Percentiles rank a stretch among this genome's conserved stretches.
Conservation (phyloP, 2,329 filamentous ascomycete genomes). For the Aspergillus novoparasiticus region DNA sequence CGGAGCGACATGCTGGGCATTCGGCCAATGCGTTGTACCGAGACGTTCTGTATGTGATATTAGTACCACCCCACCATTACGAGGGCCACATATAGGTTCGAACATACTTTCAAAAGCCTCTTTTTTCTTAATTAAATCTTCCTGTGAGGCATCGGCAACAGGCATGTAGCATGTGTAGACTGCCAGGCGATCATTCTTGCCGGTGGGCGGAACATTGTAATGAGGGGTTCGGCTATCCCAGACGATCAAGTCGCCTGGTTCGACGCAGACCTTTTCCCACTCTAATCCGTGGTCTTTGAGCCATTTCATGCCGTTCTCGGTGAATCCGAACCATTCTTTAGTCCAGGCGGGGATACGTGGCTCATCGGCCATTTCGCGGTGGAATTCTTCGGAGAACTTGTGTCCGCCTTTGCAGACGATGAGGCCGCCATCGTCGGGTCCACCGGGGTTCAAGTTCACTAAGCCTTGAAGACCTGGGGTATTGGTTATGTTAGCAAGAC, state of each 20-base stretch:
- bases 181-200: slow-evolving; percentile 32
- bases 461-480: slow-evolving; percentile 45
- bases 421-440: slow-evolving; percentile 43
- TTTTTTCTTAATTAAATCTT: slow-evolving; percentile 47
- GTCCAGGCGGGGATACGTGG: slow-evolving; percentile 30
- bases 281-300: slow-evolving; percentile 32
- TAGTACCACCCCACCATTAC: not conserved
- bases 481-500: not conserved
- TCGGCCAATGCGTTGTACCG: slow-evolving; percentile 48
- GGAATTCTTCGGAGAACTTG: slow-evolving; percentile 34
- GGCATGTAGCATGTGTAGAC: slow-evolving; percentile 48
- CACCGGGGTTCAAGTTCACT: slow-evolving; percentile 46
- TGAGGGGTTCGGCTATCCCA: slow-evolving; percentile 46
- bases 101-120: slow-evolving; percentile 39
- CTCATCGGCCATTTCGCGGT: slow-evolving; percentile 31
- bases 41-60: slow-evolving; percentile 17
- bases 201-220: slow-evolving; percentile 42
- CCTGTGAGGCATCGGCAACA: slow-evolving; percentile 42
- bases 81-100: not conserved
- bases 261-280: slow-evolving; percentile 43
- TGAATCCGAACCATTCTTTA: slow-evolving; percentile 36
- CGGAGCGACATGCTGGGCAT: slow-evolving; percentile 25
- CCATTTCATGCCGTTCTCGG: slow-evolving; percentile 35
- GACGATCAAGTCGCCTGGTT: slow-evolving; percentile 48
- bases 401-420: slow-evolving; percentile 39